Evolutionary conservation across 768 basidiomycete genomes (phyloP), one percentile per base, ranked within the genome.

Genomic region (Leccinum rimulosum): DNA sequence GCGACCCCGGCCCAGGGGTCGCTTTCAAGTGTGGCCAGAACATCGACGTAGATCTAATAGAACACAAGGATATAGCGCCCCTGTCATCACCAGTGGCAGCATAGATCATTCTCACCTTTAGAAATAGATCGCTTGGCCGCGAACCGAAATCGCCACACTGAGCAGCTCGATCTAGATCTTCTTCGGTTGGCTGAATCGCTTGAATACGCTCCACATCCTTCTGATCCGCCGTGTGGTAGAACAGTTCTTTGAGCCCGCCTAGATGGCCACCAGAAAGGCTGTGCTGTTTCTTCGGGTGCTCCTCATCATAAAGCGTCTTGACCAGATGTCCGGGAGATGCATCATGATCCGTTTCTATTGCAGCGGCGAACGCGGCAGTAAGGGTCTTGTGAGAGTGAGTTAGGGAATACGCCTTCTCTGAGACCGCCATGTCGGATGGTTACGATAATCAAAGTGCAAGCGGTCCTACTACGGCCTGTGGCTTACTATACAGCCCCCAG

Each of bases 11-110:
- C 79, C 60, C 84, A 74, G 1, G 84, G 82, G 61, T 85, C 77
- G 56, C 70, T 70, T 25, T 86, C 79, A 1, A 90, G 74, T 2
- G 80, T 80, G n/a, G 77, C 77, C 19, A 89, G 72, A n/a, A 84
- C 79, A 52, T 87, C 83, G 40, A 78, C 73, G 61, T 87, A 89
- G 54, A 89, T 82, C 85, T 87, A 55, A 50, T 30, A 45, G 11
- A 45, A 45, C 48, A 22, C 19, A 22, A 22, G 12, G 25, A 49
- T 35, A 4, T 47, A 55, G 54, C 25, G 50, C 19, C 45, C 27
- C 22, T n/a, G 43, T 38, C 22, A 31, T 19, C 38, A 54, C 10
- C 19, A n/a, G 55, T 38, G 6, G 48, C n/a, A 10, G 49, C 19
- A 8, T 50, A 53, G 62, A 48, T 12, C 52, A 17, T 9, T 54